These are phyloP conservation scores for Wolfiporia cocos DNA, from an alignment of 1,284 basidiomycete species.

Conservation along the genomic window DNA sequence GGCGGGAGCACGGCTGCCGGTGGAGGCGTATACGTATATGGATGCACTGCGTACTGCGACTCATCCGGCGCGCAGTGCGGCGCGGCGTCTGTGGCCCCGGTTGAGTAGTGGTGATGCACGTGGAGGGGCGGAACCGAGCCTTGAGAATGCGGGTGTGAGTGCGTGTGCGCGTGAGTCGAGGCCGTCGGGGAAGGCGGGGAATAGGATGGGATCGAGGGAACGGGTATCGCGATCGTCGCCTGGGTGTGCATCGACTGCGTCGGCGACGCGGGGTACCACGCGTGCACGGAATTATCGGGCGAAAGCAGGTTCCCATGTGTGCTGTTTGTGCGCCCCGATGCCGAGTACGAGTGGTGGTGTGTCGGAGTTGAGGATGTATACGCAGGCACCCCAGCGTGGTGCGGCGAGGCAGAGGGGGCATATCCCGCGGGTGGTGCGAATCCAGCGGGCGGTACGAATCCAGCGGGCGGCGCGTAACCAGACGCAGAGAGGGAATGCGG, in stretches of 20 bases:
- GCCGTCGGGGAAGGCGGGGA: neutral
- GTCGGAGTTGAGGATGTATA: neutral
- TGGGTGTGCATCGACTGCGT: too few relatives aligned
- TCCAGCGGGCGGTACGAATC: neutral
- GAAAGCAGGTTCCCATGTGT: conserved; percentile 1
- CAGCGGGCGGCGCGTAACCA: neutral
- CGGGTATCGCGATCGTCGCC: too few relatives aligned
- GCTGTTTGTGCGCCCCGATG: neutral
- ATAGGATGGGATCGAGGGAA: too few relatives aligned
- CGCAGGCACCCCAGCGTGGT: neutral
- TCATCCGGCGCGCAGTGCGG: too few relatives aligned
- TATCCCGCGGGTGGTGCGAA: neutral
- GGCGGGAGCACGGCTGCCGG: too few relatives aligned
- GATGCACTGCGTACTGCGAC: too few relatives aligned
- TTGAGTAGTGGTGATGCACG: neutral
- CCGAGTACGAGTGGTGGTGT: neutral
- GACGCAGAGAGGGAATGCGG: neutral
- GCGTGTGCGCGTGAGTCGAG: neutral
- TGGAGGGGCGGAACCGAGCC: neutral
- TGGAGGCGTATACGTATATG: too few relatives aligned
- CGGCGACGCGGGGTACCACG: conserved; percentile 2
- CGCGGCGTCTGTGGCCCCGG: neutral
- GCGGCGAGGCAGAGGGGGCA: neutral
- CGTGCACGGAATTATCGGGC: conserved; percentile 1
- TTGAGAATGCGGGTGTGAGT: neutral